Conservation (phyloP, 306 rosid species). For the Prunus salicina region DNA sequence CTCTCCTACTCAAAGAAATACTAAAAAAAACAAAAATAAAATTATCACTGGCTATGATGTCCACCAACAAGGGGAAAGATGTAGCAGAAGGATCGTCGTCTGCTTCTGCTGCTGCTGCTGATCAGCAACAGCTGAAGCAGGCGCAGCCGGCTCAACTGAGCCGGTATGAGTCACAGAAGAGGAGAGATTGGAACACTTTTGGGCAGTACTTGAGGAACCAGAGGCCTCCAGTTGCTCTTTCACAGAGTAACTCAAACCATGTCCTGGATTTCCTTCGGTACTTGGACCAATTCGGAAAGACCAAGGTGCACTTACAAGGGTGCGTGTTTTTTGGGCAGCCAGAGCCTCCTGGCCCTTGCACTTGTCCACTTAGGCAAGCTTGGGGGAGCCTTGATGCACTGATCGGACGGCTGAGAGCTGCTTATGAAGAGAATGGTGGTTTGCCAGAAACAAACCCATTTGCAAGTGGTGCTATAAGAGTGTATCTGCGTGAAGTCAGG, state of each 20-base stretch:
- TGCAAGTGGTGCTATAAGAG: conserved; percentile 42
- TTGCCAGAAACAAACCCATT: conserved; percentile 52
- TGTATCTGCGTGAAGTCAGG: conserved; percentile 49
- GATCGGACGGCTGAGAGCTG: conserved; percentile 59
- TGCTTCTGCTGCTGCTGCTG: background rate
- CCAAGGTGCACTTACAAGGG: conserved; percentile 55
- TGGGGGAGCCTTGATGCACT: conserved; percentile 72
- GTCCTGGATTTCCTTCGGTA: conserved; percentile 53
- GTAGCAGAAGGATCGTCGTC: conserved; percentile 47
- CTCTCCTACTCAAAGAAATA: background rate
- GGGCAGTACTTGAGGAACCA: conserved; percentile 64
- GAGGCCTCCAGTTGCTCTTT: conserved; percentile 49
- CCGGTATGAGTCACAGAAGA: conserved; percentile 57
- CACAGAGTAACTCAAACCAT: conserved; percentile 46
- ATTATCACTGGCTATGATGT: conserved; percentile 16
- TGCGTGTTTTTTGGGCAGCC: conserved; percentile 57
- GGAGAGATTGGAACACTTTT: conserved; percentile 60
- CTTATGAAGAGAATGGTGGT: conserved; percentile 61
- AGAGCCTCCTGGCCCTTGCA: conserved; percentile 55
- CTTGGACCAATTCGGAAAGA: conserved; percentile 59
- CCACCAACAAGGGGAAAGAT: conserved; percentile 46
- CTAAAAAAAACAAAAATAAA: background rate
- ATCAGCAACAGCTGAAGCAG: conserved; percentile 6
- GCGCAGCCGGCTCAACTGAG: conserved; percentile 33
- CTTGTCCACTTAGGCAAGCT: conserved; percentile 61